A percentile compares a stretch with the other conserved stretches of the same genome.
phyloP scores from a whole-genome alignment of 129 eudicot genomes.

The Pulicaria dysenterica region DNA sequence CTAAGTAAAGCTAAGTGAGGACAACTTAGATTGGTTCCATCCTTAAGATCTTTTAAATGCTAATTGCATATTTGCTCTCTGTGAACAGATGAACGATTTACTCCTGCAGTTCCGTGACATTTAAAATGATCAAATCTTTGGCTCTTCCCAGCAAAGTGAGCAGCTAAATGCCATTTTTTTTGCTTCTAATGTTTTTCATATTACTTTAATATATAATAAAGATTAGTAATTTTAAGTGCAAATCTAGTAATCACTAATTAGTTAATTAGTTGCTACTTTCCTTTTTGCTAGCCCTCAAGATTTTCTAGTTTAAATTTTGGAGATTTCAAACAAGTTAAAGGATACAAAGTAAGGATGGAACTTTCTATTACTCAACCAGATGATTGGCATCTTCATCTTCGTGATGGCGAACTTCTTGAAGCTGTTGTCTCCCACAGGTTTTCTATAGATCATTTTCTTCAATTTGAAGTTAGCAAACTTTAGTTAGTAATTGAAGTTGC shows the following conservation, averaged over 20 bases:
- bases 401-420: slow-evolving; percentile 92
- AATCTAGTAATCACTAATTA: neutral
- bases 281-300: slow-evolving; percentile 46
- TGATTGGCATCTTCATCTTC: slow-evolving; percentile 99
- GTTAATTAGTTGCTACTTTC: slow-evolving; percentile 6
- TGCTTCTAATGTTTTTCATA: slow-evolving; percentile 7
- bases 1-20: too few relatives aligned
- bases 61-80: slow-evolving; percentile 17
- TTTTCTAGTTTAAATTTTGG: slow-evolving; percentile 26
- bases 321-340: slow-evolving; percentile 35
- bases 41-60: neutral
- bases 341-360: slow-evolving; percentile 56
- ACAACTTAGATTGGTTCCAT: slow-evolving; percentile 4
- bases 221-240: neutral
- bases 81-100: slow-evolving; percentile 21
- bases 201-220: neutral
- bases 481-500: neutral
- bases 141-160: slow-evolving; percentile 49
- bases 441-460: neutral
- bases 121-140: slow-evolving; percentile 53
- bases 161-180: slow-evolving; percentile 17
- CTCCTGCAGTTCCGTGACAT: slow-evolving; percentile 21
- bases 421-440: slow-evolving; percentile 89
- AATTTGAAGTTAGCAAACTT: neutral
- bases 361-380: slow-evolving; percentile 88